Evolutionary conservation across 306 rosid genomes (phyloP).

Genomic region (Ammopiptanthus mongolicus): DNA sequence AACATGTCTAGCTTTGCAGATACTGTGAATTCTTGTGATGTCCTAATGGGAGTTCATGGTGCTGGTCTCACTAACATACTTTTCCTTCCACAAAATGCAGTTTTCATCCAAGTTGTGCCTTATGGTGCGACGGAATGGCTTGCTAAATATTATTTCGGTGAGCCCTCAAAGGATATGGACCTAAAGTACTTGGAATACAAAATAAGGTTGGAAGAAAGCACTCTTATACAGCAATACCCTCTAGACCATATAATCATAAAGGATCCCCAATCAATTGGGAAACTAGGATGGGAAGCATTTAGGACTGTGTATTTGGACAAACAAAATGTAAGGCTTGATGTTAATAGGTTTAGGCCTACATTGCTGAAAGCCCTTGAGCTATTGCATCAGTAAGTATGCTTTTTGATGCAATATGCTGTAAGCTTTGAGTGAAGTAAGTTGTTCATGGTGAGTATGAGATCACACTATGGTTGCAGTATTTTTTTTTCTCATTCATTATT

Average conservation of each 20-base stretch:
- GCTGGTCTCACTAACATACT: constrained; percentile 89
- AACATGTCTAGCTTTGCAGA: constrained; percentile 45
- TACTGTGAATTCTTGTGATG: constrained; percentile 79
- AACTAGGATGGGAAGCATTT: constrained; percentile 51
- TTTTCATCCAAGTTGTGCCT: constrained; percentile 73
- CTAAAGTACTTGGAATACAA: constrained; percentile 71
- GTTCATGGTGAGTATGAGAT: constrained; percentile 6
- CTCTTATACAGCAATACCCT: constrained; percentile 60
- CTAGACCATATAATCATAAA: constrained; percentile 45
- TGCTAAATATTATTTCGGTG: constrained; percentile 44
- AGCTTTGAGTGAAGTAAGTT: neutral
- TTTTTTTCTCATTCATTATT: neutral
- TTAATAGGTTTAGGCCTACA: constrained; percentile 62
- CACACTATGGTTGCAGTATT: neutral
- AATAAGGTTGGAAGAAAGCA: constrained; percentile 67
- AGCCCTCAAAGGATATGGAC: constrained; percentile 65
- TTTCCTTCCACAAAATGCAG: constrained; percentile 77
- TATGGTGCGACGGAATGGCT: constrained; percentile 71
- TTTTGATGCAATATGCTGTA: neutral
- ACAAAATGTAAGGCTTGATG: constrained; percentile 65
- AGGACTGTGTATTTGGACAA: constrained; percentile 60
- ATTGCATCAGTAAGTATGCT: constrained; percentile 40
- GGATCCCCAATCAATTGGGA: constrained; percentile 43
- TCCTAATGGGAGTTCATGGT: constrained; percentile 88
- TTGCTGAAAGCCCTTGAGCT: constrained; percentile 71